A percentile compares a stretch with the other conserved stretches of the same genome.
Evolutionary conservation across 164 flowering plant genomes (phyloP).

Genomic region (Stephania japonica): DNA sequence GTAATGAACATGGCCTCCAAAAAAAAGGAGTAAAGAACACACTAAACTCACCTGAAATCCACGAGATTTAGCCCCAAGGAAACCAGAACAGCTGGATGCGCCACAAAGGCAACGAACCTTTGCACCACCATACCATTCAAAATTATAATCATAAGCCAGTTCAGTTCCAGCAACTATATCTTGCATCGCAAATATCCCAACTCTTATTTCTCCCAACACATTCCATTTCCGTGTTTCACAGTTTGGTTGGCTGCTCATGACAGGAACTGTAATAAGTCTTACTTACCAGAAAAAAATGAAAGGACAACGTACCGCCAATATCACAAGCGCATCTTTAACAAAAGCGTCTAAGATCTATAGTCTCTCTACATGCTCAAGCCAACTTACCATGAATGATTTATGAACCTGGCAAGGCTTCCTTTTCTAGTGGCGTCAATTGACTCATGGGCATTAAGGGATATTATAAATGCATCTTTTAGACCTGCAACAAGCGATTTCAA

Average conservation of each 20-base stretch:
- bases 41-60: slow-evolving; percentile 68
- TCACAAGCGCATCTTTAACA: too few relatives aligned
- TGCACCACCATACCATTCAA: slow-evolving; percentile 98
- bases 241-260: slow-evolving; percentile 72
- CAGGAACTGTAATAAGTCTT: background rate
- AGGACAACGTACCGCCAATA: background rate
- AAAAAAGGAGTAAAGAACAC: background rate
- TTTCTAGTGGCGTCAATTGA: slow-evolving; percentile 91
- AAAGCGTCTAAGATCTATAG: background rate
- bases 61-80: slow-evolving; percentile 98
- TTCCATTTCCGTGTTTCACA: slow-evolving; percentile 98
- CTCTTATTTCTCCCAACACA: slow-evolving; percentile 85
- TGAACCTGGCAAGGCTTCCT: slow-evolving; percentile 94
- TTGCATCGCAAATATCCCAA: slow-evolving; percentile 91
- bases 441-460: slow-evolving; percentile 64
- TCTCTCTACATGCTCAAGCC: background rate
- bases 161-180: slow-evolving; percentile 71
- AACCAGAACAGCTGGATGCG: slow-evolving; percentile 74
- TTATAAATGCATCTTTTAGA: slow-evolving; percentile 81
- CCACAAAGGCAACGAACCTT: slow-evolving; percentile 98
- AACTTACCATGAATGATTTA: slow-evolving; percentile 94
- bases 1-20: too few relatives aligned
- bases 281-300: background rate
- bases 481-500: slow-evolving; percentile 48
- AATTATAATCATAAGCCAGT: slow-evolving; percentile 81